Percentiles rank a stretch among this genome's conserved stretches.
Evolutionary conservation across 352 stramenopile species (phyloP).

Genomic region (Pythium aquatile): DNA sequence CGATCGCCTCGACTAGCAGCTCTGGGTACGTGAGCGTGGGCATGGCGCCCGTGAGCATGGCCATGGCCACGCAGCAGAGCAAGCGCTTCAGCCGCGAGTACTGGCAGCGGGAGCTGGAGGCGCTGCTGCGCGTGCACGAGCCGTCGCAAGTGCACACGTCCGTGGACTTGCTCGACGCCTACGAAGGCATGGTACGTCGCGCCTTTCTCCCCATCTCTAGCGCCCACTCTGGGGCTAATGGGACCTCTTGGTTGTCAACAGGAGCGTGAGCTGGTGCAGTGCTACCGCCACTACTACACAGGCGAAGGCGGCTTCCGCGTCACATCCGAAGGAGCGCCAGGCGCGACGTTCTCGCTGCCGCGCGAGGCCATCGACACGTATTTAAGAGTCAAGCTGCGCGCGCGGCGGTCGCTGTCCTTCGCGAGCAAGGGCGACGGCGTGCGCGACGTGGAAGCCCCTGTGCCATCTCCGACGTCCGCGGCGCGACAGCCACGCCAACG

Average conservation of each 20-base stretch:
- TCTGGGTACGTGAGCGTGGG: neutral
- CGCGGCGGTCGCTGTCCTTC: slow-evolving; percentile 29
- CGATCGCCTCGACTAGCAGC: slow-evolving; percentile 5
- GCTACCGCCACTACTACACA: slow-evolving; percentile 66
- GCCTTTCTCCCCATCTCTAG: neutral
- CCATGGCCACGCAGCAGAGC: slow-evolving; percentile 1
- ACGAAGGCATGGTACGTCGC: slow-evolving; percentile 42
- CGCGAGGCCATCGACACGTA: slow-evolving; percentile 55
- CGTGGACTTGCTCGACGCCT: slow-evolving; percentile 43
- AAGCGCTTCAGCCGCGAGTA: slow-evolving; percentile 15
- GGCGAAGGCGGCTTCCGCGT: slow-evolving; percentile 46
- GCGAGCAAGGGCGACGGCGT: slow-evolving; percentile 52
- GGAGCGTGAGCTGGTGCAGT: slow-evolving; percentile 63
- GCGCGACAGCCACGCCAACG: slow-evolving; percentile 16
- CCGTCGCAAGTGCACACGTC: slow-evolving; percentile 37
- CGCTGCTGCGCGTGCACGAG: slow-evolving; percentile 47
- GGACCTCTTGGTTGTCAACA: neutral
- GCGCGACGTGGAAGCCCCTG: slow-evolving; percentile 31
- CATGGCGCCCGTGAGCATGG: neutral
- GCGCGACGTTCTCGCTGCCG: slow-evolving; percentile 48
- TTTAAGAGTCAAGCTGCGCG: slow-evolving; percentile 49
- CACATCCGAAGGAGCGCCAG: slow-evolving; percentile 1
- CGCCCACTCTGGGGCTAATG: neutral
- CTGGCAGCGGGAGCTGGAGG: slow-evolving; percentile 37
- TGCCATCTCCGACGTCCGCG: slow-evolving; percentile 18